Base-by-base conservation (phyloP, 805 yeast species). In the Metschnikowia similis region DNA sequence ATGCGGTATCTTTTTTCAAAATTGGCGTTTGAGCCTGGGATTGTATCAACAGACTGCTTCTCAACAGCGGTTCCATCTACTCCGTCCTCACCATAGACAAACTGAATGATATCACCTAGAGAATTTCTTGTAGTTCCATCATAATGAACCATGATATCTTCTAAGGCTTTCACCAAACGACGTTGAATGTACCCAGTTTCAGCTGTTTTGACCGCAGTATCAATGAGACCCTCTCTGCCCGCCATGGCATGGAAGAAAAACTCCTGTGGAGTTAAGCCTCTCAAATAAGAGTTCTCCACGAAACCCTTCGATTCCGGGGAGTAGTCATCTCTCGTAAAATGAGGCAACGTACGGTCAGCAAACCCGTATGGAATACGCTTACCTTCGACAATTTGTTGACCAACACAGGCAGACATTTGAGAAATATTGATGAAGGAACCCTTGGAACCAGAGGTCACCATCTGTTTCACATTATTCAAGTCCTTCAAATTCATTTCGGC, bases 381-480 rank as follows among this genome's bases (percentile, higher is more conserved):
- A 82, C 99, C 99, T 75, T 94, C 99, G 41, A 94, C 99, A 72
- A 96, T 94, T 69, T 94, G 99, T 72, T 94, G 99, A 62, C 99
- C 99, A 29, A 94, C 99, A 86, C 99, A 94, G 9, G 99, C 99
- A 37, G 97, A 90, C 99, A 94, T 94, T 75, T 91, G 98, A 26
- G 99, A 96, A 67, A 94, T 94, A 69, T 94, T 94, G 70, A 94
- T 94, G 70, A 92, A 94, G 13, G 99, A 94, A 78, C 99, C 99
- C 73, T 94, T 94, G 31, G 99, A 94, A 64, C 99, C 99, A 11
- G 99, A 94, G 57, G 92, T 86, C 45, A 94, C 99, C 99, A 94
- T 94, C 77, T 94, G 99, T 67, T 94, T 94, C 58, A 94, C 99
- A 64, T 92, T 92, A 67, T 94, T 94, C 58, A 86, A 77, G 63